These are phyloP conservation scores for Hibiscus tridactylites DNA, from an alignment of 345 rosid genomes.

Conservation along the genomic window DNA sequence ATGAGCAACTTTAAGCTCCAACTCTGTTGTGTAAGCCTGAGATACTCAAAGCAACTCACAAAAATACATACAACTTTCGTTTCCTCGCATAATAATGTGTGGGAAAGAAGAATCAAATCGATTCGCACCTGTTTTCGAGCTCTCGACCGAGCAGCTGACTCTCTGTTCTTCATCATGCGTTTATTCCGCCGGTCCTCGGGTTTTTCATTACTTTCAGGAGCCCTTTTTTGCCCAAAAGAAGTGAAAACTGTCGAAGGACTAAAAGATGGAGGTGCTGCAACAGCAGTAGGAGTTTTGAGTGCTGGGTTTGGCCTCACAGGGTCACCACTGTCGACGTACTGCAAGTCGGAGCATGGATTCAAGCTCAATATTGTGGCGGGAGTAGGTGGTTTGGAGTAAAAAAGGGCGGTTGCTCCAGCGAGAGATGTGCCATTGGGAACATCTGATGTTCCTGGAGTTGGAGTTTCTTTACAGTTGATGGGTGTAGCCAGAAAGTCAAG, in stretches of 20 bases:
- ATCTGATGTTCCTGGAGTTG: background rate
- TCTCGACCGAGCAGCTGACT: conserved; percentile 57
- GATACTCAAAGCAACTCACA: background rate
- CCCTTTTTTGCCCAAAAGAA: conserved; percentile 13
- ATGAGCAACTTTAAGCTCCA: conserved; percentile 33
- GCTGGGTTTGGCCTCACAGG: background rate
- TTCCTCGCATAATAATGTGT: background rate
- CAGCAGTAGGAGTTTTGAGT: background rate
- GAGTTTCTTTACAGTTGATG: conserved; percentile 10
- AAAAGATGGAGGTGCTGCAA: background rate
- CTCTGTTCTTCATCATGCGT: conserved; percentile 57
- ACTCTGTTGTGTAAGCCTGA: conserved; percentile 47
- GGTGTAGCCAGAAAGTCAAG: conserved; percentile 25
- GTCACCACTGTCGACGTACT: background rate
- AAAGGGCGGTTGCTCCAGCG: background rate
- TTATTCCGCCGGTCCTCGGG: conserved; percentile 27
- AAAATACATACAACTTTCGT: background rate
- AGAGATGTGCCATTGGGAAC: background rate
- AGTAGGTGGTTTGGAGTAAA: background rate
- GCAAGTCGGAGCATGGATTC: conserved; percentile 22
- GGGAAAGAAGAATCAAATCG: background rate
- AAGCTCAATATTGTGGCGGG: conserved; percentile 19
- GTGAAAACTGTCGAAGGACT: background rate
- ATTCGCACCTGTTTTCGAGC: conserved; percentile 49
- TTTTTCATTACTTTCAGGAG: conserved; percentile 12